Evolutionary conservation across 306 rosid species (phyloP).

Genomic region (Prunus mira): DNA sequence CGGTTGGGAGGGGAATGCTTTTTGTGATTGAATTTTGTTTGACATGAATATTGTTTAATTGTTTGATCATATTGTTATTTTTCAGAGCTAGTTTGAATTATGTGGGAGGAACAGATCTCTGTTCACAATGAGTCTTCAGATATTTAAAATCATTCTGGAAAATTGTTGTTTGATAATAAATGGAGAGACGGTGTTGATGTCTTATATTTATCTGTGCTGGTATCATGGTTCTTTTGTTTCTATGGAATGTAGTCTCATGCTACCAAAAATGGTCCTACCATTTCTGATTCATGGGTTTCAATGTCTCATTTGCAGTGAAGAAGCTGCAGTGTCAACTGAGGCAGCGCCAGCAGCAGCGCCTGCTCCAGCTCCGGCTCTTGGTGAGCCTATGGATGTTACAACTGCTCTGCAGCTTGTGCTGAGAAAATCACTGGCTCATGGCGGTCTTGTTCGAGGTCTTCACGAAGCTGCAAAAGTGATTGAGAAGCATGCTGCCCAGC

Average conservation of each 20-base stretch:
- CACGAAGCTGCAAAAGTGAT: conserved; percentile 80
- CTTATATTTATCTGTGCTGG: not conserved
- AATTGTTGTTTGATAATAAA: not conserved
- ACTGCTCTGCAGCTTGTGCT: conserved; percentile 77
- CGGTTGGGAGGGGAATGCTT: too few species aligned
- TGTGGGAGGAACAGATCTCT: not conserved
- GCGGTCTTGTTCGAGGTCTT: conserved; percentile 81
- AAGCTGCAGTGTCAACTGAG: conserved; percentile 36
- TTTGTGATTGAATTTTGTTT: not conserved
- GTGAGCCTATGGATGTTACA: conserved; percentile 48
- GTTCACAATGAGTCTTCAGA: too few species aligned
- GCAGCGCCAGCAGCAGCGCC: not conserved
- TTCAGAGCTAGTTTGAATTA: too few species aligned
- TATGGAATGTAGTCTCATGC: not conserved
- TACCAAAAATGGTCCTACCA: not conserved
- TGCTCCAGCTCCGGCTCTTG: conserved; percentile 33
- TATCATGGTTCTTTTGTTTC: not conserved
- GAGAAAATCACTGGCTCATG: conserved; percentile 77
- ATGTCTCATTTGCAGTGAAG: conserved; percentile 34
- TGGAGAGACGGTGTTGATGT: not conserved
- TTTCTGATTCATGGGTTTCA: not conserved
- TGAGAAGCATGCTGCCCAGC: conserved; percentile 80
- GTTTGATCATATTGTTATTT: not conserved
- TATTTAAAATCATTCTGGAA: too few species aligned
- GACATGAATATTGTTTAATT: not conserved